Conservation (phyloP, 2,329 filamentous ascomycete species). For the Chaetomiaceae sp. region DNA sequence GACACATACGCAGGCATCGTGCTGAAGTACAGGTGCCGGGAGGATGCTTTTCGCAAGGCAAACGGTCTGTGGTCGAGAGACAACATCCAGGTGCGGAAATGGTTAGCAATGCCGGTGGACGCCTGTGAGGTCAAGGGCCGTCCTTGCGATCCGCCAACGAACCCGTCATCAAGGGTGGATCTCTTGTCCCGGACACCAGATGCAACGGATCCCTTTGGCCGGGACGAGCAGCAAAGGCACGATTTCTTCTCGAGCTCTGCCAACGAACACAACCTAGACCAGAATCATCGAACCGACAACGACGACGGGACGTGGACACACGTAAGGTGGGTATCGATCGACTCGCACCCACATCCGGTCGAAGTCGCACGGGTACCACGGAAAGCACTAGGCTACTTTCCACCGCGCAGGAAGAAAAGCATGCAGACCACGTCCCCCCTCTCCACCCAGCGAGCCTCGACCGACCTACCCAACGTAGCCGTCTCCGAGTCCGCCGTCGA, state of each 20-base stretch:
- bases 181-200: slow-evolving; percentile 49
- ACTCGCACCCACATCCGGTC: slow-evolving; percentile 63
- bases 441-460: slow-evolving; percentile 63
- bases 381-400: slow-evolving; percentile 83
- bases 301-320: slow-evolving; percentile 72
- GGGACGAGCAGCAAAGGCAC: slow-evolving; percentile 24
- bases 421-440: slow-evolving; percentile 59
- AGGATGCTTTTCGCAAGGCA: slow-evolving; percentile 75
- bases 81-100: slow-evolving; percentile 77
- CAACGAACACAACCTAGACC: slow-evolving; percentile 30
- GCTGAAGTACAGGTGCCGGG: slow-evolving; percentile 82
- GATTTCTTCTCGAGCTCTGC: slow-evolving; percentile 40
- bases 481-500: slow-evolving; percentile 35
- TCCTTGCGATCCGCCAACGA: slow-evolving; percentile 53
- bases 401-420: slow-evolving; percentile 84
- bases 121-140: slow-evolving; percentile 80
- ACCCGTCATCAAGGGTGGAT: slow-evolving; percentile 42
- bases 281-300: slow-evolving; percentile 34
- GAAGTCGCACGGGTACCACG: slow-evolving; percentile 83
- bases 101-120: slow-evolving; percentile 80
- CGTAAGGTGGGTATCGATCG: slow-evolving; percentile 82
- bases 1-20: slow-evolving; percentile 92
- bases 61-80: slow-evolving; percentile 96
- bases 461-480: slow-evolving; percentile 51
- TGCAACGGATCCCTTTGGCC: slow-evolving; percentile 29